Conservation (phyloP, 2,329 filamentous ascomycete genomes). For the Herpotrichia juniperi region DNA sequence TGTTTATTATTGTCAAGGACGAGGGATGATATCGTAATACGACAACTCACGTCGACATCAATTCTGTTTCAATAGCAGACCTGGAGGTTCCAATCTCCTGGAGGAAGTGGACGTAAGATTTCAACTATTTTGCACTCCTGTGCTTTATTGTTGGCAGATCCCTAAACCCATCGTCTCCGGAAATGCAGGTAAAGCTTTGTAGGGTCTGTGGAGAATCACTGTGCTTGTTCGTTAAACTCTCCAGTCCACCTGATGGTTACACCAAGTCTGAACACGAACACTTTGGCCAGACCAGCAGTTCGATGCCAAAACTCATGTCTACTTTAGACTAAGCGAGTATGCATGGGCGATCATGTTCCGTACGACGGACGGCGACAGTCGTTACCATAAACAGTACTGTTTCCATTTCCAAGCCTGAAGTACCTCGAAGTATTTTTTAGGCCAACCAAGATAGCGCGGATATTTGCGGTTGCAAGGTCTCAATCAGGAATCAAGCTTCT, state of each 20-base stretch:
- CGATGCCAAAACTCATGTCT: not conserved
- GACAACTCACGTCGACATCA: too few relatives aligned
- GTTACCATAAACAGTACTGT: not conserved
- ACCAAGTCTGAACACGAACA: not conserved
- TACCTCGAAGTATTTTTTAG: slow-evolving; percentile 3
- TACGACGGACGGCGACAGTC: not conserved
- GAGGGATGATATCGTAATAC: too few relatives aligned
- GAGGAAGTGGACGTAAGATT: too few relatives aligned
- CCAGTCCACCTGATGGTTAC: not conserved
- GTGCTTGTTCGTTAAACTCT: not conserved
- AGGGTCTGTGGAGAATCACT: too few relatives aligned
- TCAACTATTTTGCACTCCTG: too few relatives aligned
- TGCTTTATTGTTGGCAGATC: too few relatives aligned
- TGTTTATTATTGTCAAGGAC: too few relatives aligned
- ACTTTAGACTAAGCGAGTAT: not conserved
- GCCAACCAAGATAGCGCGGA: slow-evolving; percentile 7
- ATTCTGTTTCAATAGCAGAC: too few relatives aligned
- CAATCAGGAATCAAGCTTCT: not conserved
- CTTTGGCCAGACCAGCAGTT: not conserved
- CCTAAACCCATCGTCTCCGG: too few relatives aligned
- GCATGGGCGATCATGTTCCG: not conserved
- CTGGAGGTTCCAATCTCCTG: too few relatives aligned
- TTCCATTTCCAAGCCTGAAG: not conserved
- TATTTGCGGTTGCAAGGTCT: slow-evolving; percentile 4
- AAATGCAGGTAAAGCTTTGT: too few relatives aligned